phyloP scores from a whole-genome alignment of 2,329 filamentous ascomycete species.

The Aaosphaeria pasadenensis region DNA sequence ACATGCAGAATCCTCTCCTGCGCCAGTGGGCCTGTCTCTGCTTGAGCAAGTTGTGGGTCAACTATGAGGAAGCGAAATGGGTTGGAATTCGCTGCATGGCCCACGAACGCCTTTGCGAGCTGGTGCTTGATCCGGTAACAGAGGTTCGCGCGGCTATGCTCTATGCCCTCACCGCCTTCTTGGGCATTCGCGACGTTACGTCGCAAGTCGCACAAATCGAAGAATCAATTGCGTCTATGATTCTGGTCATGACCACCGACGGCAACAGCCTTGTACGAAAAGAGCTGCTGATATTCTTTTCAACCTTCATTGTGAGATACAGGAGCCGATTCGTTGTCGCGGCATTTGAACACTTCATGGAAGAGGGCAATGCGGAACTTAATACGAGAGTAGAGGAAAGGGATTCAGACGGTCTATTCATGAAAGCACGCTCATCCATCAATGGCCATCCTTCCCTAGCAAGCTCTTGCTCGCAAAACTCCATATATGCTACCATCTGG shows the following conservation, averaged over 20 bases:
- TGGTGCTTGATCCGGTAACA: constrained; percentile 81
- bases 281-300: constrained; percentile 90
- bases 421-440: constrained; percentile 21
- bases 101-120: constrained; percentile 73
- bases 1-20: constrained; percentile 82
- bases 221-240: constrained; percentile 82
- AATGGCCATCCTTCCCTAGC: constrained; percentile 7
- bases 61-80: constrained; percentile 92
- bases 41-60: constrained; percentile 90
- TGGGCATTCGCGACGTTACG: constrained; percentile 89
- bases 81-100: constrained; percentile 87
- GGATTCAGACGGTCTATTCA: constrained; percentile 25
- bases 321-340: constrained; percentile 89
- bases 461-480: constrained; percentile 65
- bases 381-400: constrained; percentile 18
- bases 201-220: constrained; percentile 89
- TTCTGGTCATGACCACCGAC: constrained; percentile 89
- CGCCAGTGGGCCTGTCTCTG: constrained; percentile 96
- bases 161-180: constrained; percentile 87
- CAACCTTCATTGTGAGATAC: constrained; percentile 84
- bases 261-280: constrained; percentile 92
- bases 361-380: constrained; percentile 58
- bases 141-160: constrained; percentile 93
- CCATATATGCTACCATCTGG: constrained; percentile 91
- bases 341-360: constrained; percentile 83